phyloP scores from a whole-genome alignment of 2,329 filamentous ascomycete species.

The Fusarium anguioides region DNA sequence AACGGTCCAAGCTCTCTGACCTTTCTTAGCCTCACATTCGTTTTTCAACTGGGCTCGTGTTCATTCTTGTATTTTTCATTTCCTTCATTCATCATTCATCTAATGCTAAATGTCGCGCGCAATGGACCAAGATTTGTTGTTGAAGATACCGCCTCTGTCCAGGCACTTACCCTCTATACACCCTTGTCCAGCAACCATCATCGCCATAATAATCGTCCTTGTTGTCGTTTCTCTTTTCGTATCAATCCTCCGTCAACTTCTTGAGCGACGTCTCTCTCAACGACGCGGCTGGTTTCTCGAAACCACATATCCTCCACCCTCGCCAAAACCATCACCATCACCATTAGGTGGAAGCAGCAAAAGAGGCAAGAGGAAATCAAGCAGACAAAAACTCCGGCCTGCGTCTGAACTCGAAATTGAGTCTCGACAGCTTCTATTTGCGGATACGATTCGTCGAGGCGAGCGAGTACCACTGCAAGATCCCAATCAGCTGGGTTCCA shows the following conservation, averaged over 20 bases:
- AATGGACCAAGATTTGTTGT: constrained; percentile 8
- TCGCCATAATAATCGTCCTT: constrained; percentile 37
- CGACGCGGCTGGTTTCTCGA: constrained; percentile 31
- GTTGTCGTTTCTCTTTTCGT: constrained; percentile 34
- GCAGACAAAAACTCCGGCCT: constrained; percentile 1
- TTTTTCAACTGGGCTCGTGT: neutral
- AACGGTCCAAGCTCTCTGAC: constrained; percentile 15
- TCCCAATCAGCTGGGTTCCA: constrained; percentile 29
- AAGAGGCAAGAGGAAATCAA: constrained; percentile 4
- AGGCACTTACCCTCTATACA: constrained; percentile 15
- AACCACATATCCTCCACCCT: constrained; percentile 16
- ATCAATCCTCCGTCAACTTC: constrained; percentile 33
- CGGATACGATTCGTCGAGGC: constrained; percentile 5
- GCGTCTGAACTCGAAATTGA: constrained; percentile 36
- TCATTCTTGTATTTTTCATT: neutral
- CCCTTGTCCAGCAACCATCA: constrained; percentile 34
- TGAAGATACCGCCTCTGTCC: neutral
- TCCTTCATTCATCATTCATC: neutral
- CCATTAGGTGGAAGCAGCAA: constrained; percentile 9
- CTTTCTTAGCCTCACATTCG: neutral
- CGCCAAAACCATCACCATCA: constrained; percentile 2
- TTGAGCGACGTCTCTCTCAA: constrained; percentile 21
- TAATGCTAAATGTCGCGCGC: neutral
- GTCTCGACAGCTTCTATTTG: constrained; percentile 30
- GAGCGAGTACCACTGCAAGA: constrained; percentile 37